phyloP scores from a whole-genome alignment of 371 early-diverging fungal species.

The Parasitella parasitica region DNA sequence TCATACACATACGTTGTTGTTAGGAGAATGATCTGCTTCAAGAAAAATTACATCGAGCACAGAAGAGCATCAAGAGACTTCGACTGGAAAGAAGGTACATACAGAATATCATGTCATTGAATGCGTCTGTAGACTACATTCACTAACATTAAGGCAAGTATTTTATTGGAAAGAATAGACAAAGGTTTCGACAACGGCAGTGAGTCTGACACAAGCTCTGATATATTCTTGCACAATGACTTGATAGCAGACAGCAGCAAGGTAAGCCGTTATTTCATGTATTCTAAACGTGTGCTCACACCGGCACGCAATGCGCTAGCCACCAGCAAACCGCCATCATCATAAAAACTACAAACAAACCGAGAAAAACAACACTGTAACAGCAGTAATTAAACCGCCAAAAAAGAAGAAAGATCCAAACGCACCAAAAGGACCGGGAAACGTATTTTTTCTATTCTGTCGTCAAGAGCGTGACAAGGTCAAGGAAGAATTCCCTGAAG shows the following conservation, averaged over 20 bases:
- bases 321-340: background rate
- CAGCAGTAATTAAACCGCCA: slow-evolving; percentile 27
- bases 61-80: slow-evolving; percentile 44
- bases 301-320: background rate
- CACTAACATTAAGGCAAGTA: background rate
- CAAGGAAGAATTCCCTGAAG: slow-evolving; percentile 56
- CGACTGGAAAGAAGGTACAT: slow-evolving; percentile 36
- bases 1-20: too few species aligned
- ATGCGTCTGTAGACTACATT: background rate
- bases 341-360: background rate
- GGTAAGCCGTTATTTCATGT: too few species aligned
- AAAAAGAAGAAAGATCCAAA: slow-evolving; percentile 61
- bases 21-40: slow-evolving; percentile 50
- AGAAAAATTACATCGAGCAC: slow-evolving; percentile 41
- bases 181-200: slow-evolving; percentile 11
- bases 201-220: slow-evolving; percentile 24
- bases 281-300: background rate
- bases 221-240: slow-evolving; percentile 17
- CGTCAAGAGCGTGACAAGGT: slow-evolving; percentile 57
- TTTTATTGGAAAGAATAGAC: slow-evolving; percentile 37
- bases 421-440: slow-evolving; percentile 68
- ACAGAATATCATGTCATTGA: background rate
- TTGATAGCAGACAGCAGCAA: background rate
- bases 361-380: background rate
- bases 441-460: slow-evolving; percentile 66